These are phyloP conservation scores for Leptosphaerulina australis DNA, from an alignment of 2,329 filamentous ascomycete species.

Conservation along the genomic window DNA sequence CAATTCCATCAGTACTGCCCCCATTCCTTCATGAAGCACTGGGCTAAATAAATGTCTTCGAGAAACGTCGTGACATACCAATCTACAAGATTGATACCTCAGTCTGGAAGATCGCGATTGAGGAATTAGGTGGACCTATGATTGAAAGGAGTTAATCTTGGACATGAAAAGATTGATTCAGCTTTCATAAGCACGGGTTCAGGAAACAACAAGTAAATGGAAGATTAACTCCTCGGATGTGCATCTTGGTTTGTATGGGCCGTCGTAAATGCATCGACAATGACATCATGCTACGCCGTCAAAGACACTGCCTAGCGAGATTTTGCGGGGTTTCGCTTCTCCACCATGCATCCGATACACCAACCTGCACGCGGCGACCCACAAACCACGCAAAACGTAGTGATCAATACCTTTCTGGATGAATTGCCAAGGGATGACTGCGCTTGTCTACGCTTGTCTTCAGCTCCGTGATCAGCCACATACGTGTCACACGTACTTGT, in stretches of 20 bases:
- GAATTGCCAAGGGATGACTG: constrained; percentile 15
- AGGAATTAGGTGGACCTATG: too few species aligned
- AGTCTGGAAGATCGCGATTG: too few species aligned
- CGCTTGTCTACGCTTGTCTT: constrained; percentile 3
- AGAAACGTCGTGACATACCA: too few species aligned
- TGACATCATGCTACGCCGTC: constrained; percentile 28
- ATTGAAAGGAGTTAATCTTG: too few species aligned
- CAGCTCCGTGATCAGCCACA: constrained; percentile 26
- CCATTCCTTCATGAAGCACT: background rate
- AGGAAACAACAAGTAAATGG: too few species aligned
- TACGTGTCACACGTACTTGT: constrained; percentile 24
- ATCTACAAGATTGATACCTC: too few species aligned
- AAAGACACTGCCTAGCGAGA: constrained; percentile 2
- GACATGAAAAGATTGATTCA: too few species aligned
- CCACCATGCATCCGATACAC: constrained; percentile 5
- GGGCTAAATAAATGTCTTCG: too few species aligned
- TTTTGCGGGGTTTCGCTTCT: constrained; percentile 16
- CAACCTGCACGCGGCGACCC: constrained; percentile 6
- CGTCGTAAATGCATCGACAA: background rate
- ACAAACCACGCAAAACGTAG: constrained; percentile 5
- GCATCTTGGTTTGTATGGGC: background rate
- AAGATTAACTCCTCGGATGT: background rate
- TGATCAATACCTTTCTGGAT: constrained; percentile 9
- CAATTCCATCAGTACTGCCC: background rate
- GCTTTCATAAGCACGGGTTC: too few species aligned